Conservation (phyloP, 1,139 yeast species). For the Magnusiomyces ingens region DNA sequence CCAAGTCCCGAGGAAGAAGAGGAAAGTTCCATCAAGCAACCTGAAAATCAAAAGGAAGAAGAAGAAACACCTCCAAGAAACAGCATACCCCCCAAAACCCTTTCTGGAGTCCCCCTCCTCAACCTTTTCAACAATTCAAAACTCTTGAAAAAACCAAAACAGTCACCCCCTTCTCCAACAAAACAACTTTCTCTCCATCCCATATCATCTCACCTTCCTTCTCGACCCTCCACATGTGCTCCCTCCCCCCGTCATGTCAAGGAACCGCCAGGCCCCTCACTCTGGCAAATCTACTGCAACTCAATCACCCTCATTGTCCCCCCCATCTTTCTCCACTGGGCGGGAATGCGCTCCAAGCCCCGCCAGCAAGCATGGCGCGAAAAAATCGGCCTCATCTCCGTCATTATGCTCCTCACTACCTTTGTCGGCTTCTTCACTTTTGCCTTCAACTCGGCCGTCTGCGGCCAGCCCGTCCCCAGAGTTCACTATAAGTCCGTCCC, state of each 20-base stretch:
- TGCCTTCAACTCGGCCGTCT: slow-evolving; percentile 76
- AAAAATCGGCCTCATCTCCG: slow-evolving; percentile 67
- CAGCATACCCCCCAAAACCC: background rate
- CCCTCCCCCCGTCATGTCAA: no score
- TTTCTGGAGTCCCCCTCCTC: background rate
- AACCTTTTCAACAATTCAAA: no score
- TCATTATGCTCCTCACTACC: slow-evolving; percentile 61
- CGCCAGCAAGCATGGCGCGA: slow-evolving; percentile 93
- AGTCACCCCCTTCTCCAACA: no score
- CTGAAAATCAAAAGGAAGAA: no score
- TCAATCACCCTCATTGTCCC: slow-evolving; percentile 81
- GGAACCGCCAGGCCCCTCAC: slow-evolving; percentile 34
- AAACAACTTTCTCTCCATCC: background rate
- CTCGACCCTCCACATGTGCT: slow-evolving; percentile 5
- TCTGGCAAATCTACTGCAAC: slow-evolving; percentile 75
- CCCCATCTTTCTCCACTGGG: slow-evolving; percentile 52
- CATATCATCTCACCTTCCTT: background rate
- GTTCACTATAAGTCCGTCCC: slow-evolving; percentile 50
- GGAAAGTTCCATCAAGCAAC: no score
- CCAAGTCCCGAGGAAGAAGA: no score
- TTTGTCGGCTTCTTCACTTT: slow-evolving; percentile 73
- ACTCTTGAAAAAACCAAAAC: no score
- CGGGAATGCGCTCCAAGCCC: slow-evolving; percentile 62
- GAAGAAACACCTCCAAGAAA: background rate
- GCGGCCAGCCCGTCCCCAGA: slow-evolving; percentile 44